Evolutionary conservation across 1,139 yeast genomes (phyloP).

Genomic region (Geotrichum aggregatum): DNA sequence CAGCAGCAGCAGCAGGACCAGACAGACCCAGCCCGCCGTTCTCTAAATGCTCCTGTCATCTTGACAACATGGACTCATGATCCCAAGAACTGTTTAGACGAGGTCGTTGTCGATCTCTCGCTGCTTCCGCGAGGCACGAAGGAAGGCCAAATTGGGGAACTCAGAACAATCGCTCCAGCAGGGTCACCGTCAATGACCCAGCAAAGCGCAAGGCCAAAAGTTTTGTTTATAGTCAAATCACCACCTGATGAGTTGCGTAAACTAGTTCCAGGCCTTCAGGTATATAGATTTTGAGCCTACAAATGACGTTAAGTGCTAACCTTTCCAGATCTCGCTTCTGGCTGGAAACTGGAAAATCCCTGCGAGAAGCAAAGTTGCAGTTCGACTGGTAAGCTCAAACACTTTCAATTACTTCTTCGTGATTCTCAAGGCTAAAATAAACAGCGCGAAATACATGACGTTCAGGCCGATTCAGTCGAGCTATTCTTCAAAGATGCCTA

Average conservation of each 20-base stretch:
- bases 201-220: constrained; percentile 35
- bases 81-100: constrained; percentile 51
- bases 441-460: constrained; percentile 41
- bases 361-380: constrained; percentile 57
- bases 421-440: background rate
- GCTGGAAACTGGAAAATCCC: constrained; percentile 67
- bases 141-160: constrained; percentile 72
- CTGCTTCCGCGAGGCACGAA: constrained; percentile 52
- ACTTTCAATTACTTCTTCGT: background rate
- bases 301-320: background rate
- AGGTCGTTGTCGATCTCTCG: constrained; percentile 58
- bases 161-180: constrained; percentile 43
- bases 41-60: constrained; percentile 14
- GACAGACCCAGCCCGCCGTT: too few relatives aligned
- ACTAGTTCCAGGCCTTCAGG: constrained; percentile 35
- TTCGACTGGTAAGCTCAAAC: constrained; percentile 45
- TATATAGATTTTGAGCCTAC: constrained; percentile 20
- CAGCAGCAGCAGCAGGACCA: too few relatives aligned
- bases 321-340: constrained; percentile 49
- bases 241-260: constrained; percentile 37
- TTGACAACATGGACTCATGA: constrained; percentile 76
- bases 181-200: constrained; percentile 6
- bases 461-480: constrained; percentile 78
- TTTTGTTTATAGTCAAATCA: constrained; percentile 47
- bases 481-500: constrained; percentile 75